Base-by-base conservation (phyloP, 2,329 filamentous ascomycete species). In the Claviceps spartinae region DNA sequence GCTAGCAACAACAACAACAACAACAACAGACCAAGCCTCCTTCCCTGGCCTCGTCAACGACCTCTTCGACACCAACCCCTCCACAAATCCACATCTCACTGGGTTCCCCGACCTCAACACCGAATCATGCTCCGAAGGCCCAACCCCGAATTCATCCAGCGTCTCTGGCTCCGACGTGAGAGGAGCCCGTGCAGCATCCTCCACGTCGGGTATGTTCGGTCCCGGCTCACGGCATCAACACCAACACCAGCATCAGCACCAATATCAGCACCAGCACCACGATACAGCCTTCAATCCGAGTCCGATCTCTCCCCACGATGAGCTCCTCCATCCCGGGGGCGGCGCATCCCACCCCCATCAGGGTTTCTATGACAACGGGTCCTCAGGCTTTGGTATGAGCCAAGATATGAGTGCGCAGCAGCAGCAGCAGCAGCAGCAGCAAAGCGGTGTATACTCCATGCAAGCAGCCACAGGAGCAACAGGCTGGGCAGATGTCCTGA, bases 221-320 rank as follows among this genome's bases (percentile, higher is more conserved):
- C 9, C 30, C 30, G 30, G 30, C 36, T 24, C 24, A 34, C 53
- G 20, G 37, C n/a, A 5, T 18, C 52, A 37, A 13, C 40, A 18
- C 5, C 40, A 42, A 3, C 42, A 44, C 14, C 42, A n/a, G 26
- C 42, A 22, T n/a, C 53, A 26, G 22, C n/a, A 30, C 3, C 30
- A 6, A 9, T 49, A 37, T 1, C 20, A 44, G 37, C 30, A 34
- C 9, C 30, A 34, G 9, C 30, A 34, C 30, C 30, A 34, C 9
- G 68, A 68, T 47, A 76, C 36, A n/a, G 53, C 77, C 1, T 82
- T 76, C 59, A 69, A 75, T 24, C 65, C 75, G 3, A 79, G 75
- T 54, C 74, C 78, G 1, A 72, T 70, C 1, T 66, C 72, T 4
- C 67, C 72, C 3, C 68, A 72, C 13, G 70, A 70, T 49, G 70